phyloP scores from a whole-genome alignment of 2,329 filamentous ascomycete genomes.

The Dendryphion nanum region DNA sequence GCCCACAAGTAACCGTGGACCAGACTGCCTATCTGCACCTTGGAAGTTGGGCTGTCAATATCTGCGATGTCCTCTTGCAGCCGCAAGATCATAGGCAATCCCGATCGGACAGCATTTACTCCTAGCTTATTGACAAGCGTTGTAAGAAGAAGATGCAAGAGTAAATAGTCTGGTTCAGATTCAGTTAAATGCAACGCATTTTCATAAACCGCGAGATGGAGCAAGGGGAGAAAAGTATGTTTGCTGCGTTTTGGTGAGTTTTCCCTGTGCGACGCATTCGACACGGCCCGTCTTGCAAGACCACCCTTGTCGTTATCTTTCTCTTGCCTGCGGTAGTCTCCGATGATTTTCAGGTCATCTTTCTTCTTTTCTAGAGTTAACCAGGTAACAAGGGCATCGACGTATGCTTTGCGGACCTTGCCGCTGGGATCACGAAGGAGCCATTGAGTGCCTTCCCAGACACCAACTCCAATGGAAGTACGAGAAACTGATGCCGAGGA shows the following conservation, averaged over 20 bases:
- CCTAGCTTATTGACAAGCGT: slow-evolving; percentile 75
- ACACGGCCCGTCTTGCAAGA: slow-evolving; percentile 63
- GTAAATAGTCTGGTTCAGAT: slow-evolving; percentile 70
- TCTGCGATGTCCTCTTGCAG: slow-evolving; percentile 80
- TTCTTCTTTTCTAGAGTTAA: slow-evolving; percentile 74
- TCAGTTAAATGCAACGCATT: slow-evolving; percentile 65
- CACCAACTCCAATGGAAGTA: slow-evolving; percentile 72
- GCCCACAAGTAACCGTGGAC: slow-evolving; percentile 89
- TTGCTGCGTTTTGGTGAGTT: slow-evolving; percentile 54
- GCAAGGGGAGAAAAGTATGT: slow-evolving; percentile 74
- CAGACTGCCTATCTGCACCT: slow-evolving; percentile 77
- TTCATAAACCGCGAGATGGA: slow-evolving; percentile 89
- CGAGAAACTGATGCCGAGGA: slow-evolving; percentile 60
- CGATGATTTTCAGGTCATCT: slow-evolving; percentile 61
- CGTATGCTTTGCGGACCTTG: slow-evolving; percentile 79
- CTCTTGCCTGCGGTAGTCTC: slow-evolving; percentile 49
- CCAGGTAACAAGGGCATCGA: slow-evolving; percentile 81
- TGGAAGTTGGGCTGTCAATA: slow-evolving; percentile 64
- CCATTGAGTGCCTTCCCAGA: slow-evolving; percentile 98
- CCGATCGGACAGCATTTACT: slow-evolving; percentile 75
- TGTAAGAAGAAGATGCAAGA: slow-evolving; percentile 74
- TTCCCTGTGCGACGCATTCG: slow-evolving; percentile 63
- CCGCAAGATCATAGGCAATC: slow-evolving; percentile 83
- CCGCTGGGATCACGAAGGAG: slow-evolving; percentile 77
- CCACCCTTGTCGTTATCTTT: slow-evolving; percentile 45